Percentiles rank a stretch among this genome's conserved stretches.
These are phyloP conservation scores for Glutinoglossum americanum DNA, from an alignment of 495 filamentous ascomycete genomes.

Conservation along the genomic window DNA sequence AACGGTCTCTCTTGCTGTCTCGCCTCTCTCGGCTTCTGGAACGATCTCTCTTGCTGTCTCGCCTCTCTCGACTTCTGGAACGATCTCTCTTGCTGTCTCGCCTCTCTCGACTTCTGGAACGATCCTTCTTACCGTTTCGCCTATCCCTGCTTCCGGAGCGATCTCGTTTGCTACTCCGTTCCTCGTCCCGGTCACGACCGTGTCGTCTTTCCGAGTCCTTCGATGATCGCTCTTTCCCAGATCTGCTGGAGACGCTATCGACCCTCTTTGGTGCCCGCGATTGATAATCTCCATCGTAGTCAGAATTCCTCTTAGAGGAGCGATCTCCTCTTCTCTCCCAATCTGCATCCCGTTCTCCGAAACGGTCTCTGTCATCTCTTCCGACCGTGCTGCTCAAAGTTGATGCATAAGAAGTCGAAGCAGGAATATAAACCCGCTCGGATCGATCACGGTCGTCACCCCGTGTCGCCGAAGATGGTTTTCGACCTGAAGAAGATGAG, in stretches of 20 bases:
- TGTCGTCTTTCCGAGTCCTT: background rate
- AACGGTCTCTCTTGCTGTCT: conserved; percentile 17
- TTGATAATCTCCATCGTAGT: background rate
- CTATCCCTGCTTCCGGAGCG: conserved; percentile 1
- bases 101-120: conserved; percentile 4
- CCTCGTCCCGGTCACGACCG: background rate
- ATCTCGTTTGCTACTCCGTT: conserved; percentile 8
- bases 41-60: conserved; percentile 9
- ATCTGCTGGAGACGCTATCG: background rate
- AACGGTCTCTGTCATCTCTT: background rate
- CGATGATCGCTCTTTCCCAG: background rate
- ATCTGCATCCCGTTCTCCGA: conserved; percentile 9
- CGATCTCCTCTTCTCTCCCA: conserved; percentile 3
- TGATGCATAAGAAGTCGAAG: conserved; percentile 13
- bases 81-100: conserved; percentile 8
- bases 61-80: conserved; percentile 3
- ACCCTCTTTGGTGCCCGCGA: background rate
- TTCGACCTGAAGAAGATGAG: conserved; percentile 21
- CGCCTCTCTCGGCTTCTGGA: conserved; percentile 6
- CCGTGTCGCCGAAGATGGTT: conserved; percentile 20
- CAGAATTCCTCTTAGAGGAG: background rate
- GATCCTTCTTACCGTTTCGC: conserved; percentile 7
- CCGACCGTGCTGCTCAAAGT: conserved; percentile 14
- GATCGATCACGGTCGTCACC: conserved; percentile 31
- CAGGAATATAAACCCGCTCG: conserved; percentile 12